Evolutionary conservation across 805 yeast species (phyloP), one percentile per base, ranked within the genome.

Genomic region (Starmerella vitae): DNA sequence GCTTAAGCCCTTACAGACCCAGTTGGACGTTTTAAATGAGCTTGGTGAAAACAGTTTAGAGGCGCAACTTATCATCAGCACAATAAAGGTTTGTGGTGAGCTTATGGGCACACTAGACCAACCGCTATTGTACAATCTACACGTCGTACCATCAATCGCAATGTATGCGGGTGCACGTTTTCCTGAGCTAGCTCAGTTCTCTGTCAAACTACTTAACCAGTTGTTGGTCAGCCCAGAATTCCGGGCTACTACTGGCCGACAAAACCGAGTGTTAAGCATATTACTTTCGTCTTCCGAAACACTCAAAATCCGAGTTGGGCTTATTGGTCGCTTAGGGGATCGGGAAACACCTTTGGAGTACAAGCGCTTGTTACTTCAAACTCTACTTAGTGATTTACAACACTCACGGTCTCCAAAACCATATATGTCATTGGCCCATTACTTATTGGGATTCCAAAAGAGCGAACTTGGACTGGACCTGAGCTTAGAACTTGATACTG

Each of bases 231-330:
- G 75, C 0, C 58, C 70, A 10, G 66, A 66, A 33, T 76, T 78
- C 51, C 58, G 53, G 53, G 41, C 52, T 9, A 43, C 53, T 3
- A 47, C 59, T 21, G 38, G 53, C 14, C 66, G 67, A 8, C 71
- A 66, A 38, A 76, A 76, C 45, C 72, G 85, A 47, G 59, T 88
- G 12, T 57, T 86, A 34, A 74, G 83, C 0, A 67, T 81, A 28
- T 67, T 80, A 38, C 79, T 77, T 50, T 77, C 85, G 13, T 72
- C 80, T 24, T 82, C 82, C 48, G 95, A 86, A 48, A 74, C 93
- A 0, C 62, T 69, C 2, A 68, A 86, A 47, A 79, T 88, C 28
- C 72, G 79, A 43, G 72, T 71, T 48, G 74, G 84, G 0, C 75
- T 85, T 43, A 74, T 82, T 30, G 70, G 73, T 30, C 93, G 83